Percentiles rank a stretch among this genome's conserved stretches.
Evolutionary conservation across 345 rosid genomes (phyloP).

Genomic region (Pelargonium nanum): DNA sequence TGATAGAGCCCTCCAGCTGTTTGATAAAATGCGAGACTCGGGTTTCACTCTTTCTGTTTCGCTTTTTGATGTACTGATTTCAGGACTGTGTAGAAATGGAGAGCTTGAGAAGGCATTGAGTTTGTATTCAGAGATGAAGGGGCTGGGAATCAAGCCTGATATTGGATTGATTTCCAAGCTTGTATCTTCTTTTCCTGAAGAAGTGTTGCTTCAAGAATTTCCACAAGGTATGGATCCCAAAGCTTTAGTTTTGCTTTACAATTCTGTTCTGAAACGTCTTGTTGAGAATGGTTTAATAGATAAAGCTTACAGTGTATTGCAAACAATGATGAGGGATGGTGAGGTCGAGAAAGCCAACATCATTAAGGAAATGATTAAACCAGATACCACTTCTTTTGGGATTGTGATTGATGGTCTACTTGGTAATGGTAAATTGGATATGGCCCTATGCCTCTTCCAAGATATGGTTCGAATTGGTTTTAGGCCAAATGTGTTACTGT

Average conservation of each 20-base stretch:
- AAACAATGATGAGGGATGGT: slow-evolving; percentile 26
- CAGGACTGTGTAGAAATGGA: slow-evolving; percentile 43
- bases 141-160: slow-evolving; percentile 41
- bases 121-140: slow-evolving; percentile 56
- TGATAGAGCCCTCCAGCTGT: slow-evolving; percentile 56
- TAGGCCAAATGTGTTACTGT: slow-evolving; percentile 30
- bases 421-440: slow-evolving; percentile 38
- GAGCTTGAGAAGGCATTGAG: slow-evolving; percentile 45
- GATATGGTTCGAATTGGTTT: slow-evolving; percentile 41
- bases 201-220: slow-evolving; percentile 31
- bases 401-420: slow-evolving; percentile 44
- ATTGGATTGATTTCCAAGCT: slow-evolving; percentile 43
- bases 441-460: slow-evolving; percentile 46
- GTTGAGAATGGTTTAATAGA: slow-evolving; percentile 25
- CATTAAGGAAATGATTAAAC: slow-evolving; percentile 25
- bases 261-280: slow-evolving; percentile 33
- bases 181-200: slow-evolving; percentile 43
- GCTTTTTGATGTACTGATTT: slow-evolving; percentile 62
- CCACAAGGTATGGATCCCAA: slow-evolving; percentile 35
- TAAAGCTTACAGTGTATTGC: slow-evolving; percentile 47
- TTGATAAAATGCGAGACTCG: slow-evolving; percentile 41
- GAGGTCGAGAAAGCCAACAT: slow-evolving; percentile 23
- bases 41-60: slow-evolving; percentile 50
- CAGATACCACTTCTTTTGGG: slow-evolving; percentile 32
- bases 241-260: slow-evolving; percentile 38